Conservation (phyloP, 495 filamentous ascomycete species). For the Tuber calosporum region DNA sequence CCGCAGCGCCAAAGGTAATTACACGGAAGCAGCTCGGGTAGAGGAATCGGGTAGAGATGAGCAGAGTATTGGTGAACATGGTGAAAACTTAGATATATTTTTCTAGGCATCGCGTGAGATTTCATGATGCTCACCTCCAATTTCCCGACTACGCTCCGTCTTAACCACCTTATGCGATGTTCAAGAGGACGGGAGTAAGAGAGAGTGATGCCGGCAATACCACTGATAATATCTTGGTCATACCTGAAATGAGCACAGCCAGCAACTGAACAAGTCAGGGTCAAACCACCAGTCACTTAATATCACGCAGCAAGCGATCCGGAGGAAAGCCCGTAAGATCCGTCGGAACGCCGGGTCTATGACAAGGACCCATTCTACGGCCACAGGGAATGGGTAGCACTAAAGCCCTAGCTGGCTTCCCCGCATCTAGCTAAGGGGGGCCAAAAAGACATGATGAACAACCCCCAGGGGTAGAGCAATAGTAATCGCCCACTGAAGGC, state of each 20-base stretch:
- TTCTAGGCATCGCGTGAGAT: neutral
- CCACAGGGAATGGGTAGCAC: neutral
- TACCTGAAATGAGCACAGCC: conserved; percentile 50
- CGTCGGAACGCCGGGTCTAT: neutral
- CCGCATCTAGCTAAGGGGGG: neutral
- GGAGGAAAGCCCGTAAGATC: conserved; percentile 47
- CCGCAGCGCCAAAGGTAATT: neutral
- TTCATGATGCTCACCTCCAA: neutral
- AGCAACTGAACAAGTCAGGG: neutral
- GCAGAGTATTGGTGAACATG: neutral
- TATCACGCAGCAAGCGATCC: neutral
- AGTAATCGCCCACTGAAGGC: conserved; percentile 54
- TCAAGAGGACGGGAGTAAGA: neutral
- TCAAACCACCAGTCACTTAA: neutral
- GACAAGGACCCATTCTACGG: neutral
- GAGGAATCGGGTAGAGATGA: neutral
- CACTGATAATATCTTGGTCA: conserved; percentile 52
- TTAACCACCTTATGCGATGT: neutral
- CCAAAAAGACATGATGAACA: neutral
- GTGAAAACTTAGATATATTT: neutral
- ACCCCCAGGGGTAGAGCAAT: conserved; percentile 52
- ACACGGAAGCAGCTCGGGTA: neutral
- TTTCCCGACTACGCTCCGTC: neutral
- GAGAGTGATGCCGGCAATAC: conserved; percentile 30
- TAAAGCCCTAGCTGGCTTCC: neutral